Base-by-base conservation (phyloP, 176 grass and related monocot species). In the Pontederia paniculata region DNA sequence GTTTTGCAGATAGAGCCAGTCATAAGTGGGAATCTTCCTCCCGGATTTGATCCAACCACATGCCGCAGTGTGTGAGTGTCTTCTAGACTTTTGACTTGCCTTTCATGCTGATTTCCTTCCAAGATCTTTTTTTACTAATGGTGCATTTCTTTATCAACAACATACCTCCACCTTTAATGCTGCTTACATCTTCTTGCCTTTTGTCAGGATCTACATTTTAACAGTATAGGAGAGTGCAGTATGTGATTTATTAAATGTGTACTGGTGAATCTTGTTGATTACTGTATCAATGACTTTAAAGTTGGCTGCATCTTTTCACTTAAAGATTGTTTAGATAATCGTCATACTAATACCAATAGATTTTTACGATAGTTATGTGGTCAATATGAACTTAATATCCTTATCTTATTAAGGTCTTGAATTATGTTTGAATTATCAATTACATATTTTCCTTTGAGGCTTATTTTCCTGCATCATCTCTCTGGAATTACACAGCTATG, bases 31-130 rank as follows among this genome's bases (percentile, higher is more conserved):
- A 98, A 91, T 75, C 69, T 98, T 70, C 87, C 93, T 80, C 87
- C 93, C 69, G 93, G 93, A 31, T 98, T 98, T 82, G 87, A 98
- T 88, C 82, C 86, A 73, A 91, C 77, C 76, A 77, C 83, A 82
- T 91, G 93, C 83, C 75, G 83, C 86, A 91, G 86, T 47, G 93
- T 98, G 93, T 91, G 85, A 98, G 93, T 88, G 66, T 70, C 54
- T 23, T 67, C 20, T 68, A 53, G 69, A 41, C n/a, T 54, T 62
- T 70, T 74, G 69, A 19, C n/a, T 54, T 67, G 66, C 71, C 44
- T 58, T 80, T 69, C 9, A 18, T 44, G 0, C 18, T 13, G 16
- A 18, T 44, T 10, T 44, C 9, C 18, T 19, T 7, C 23, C 10
- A 11, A 18, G 10, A 10, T 42, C 18, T 43, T 17, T 17, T 18